Percentiles rank a stretch among this genome's conserved stretches.
phyloP scores from a whole-genome alignment of 1,139 yeast species.

The Hanseniaspora sp. region DNA sequence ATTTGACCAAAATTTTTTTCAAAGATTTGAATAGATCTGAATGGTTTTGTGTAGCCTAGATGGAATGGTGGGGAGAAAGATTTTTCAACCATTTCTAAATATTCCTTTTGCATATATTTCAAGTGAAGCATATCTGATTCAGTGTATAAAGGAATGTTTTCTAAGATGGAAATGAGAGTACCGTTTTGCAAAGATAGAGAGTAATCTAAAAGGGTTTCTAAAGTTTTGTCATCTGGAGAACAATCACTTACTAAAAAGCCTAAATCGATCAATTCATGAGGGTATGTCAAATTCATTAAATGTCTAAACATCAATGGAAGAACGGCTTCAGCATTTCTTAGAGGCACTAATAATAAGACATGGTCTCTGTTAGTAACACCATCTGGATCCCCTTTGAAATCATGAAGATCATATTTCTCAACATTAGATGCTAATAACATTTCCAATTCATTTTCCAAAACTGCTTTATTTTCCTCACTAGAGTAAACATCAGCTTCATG shows the following conservation, averaged over 20 bases:
- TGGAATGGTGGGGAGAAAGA: slow-evolving; percentile 59
- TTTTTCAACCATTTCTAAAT: slow-evolving; percentile 44
- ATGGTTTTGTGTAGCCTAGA: slow-evolving; percentile 54
- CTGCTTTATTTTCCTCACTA: slow-evolving; percentile 22
- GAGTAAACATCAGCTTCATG: slow-evolving; percentile 23
- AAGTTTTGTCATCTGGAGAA: slow-evolving; percentile 61
- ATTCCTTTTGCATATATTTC: slow-evolving; percentile 57
- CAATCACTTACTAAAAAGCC: slow-evolving; percentile 82
- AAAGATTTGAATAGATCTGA: slow-evolving; percentile 63
- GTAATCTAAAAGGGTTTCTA: slow-evolving; percentile 55
- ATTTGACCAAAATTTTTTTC: slow-evolving; percentile 77
- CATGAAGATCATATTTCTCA: slow-evolving; percentile 51
- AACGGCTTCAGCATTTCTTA: slow-evolving; percentile 71
- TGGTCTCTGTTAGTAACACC: slow-evolving; percentile 54
- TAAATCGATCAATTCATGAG: slow-evolving; percentile 68
- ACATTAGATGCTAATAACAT: slow-evolving; percentile 34
- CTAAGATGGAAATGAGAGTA: slow-evolving; percentile 41
- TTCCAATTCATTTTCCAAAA: slow-evolving; percentile 23
- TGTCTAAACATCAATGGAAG: slow-evolving; percentile 75
- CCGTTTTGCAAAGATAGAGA: slow-evolving; percentile 62
- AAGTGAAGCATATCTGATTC: slow-evolving; percentile 43
- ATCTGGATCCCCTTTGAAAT: slow-evolving; percentile 43
- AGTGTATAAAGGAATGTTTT: slow-evolving; percentile 33
- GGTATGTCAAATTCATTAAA: slow-evolving; percentile 74
- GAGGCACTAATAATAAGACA: slow-evolving; percentile 61